Conservation (phyloP, 2,329 filamentous ascomycete species). For the Bipolaris bicolor region DNA sequence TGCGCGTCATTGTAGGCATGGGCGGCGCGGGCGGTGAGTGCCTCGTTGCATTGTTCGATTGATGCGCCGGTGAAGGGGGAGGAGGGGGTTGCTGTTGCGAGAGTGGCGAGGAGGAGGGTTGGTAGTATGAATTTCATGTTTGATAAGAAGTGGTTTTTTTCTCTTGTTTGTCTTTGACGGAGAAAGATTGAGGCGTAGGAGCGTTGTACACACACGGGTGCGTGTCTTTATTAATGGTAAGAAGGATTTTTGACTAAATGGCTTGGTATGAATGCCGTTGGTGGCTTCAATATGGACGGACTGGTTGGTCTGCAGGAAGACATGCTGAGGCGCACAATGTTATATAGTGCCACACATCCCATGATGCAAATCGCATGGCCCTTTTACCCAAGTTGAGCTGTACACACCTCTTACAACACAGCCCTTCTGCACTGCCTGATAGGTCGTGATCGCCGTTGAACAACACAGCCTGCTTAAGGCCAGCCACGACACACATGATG, state of each 20-base stretch:
- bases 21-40: slow-evolving; percentile 18
- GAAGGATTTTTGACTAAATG: no score
- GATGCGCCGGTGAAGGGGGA: slow-evolving; percentile 27
- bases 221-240: no score
- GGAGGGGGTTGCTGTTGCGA: slow-evolving; percentile 38
- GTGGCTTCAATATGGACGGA: not conserved
- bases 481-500: not conserved
- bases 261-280: not conserved
- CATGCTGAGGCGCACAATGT: no score
- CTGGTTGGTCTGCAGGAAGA: no score
- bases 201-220: not conserved
- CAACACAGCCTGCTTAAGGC: slow-evolving; percentile 25
- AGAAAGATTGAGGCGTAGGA: not conserved
- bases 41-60: slow-evolving; percentile 15
- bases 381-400: no score
- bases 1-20: slow-evolving; percentile 11
- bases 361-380: no score
- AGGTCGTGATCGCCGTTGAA: slow-evolving; percentile 12
- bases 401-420: no score
- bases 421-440: slow-evolving; percentile 6
- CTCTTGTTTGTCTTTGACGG: not conserved
- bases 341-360: no score
- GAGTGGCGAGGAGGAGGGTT: slow-evolving; percentile 32
- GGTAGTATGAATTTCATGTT: slow-evolving; percentile 37
- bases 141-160: not conserved